Conservation (phyloP, 2,329 filamentous ascomycete species). For the Colletotrichum graminicola region DNA sequence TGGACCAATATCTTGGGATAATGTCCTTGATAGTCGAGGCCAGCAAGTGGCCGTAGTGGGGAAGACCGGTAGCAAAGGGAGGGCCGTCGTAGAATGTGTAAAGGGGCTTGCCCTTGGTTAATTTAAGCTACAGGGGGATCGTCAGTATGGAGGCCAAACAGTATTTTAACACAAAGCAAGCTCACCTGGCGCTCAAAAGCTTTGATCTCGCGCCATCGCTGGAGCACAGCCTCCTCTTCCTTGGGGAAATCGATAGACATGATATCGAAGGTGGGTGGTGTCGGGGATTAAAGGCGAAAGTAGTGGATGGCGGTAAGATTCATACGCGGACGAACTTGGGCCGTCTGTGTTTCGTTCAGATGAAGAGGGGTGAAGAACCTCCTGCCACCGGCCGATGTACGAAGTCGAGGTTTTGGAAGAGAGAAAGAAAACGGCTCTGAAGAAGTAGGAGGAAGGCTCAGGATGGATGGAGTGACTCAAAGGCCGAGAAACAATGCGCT, state of each 20-base stretch:
- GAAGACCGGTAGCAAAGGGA: conserved; percentile 79
- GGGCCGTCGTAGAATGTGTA: conserved; percentile 97
- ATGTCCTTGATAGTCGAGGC: conserved; percentile 98
- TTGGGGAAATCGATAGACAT: conserved; percentile 95
- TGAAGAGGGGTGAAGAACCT: conserved; percentile 3
- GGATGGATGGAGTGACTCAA: conserved; percentile 16
- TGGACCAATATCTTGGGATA: conserved; percentile 95
- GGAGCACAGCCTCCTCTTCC: conserved; percentile 87
- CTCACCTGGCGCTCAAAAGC: conserved; percentile 87
- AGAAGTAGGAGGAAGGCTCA: conserved; percentile 2
- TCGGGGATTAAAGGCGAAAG: neutral
- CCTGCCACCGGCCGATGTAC: neutral
- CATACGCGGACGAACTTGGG: neutral
- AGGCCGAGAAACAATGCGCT: conserved; percentile 7
- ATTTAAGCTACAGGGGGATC: conserved; percentile 67
- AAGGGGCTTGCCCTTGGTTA: conserved; percentile 83
- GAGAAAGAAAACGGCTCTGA: neutral
- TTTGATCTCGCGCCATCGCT: conserved; percentile 90
- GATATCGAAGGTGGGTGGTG: conserved; percentile 36
- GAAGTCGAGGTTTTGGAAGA: neutral
- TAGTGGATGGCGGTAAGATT: conserved; percentile 3
- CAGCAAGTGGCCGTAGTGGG: conserved; percentile 79
- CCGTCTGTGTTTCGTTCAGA: conserved; percentile 22
- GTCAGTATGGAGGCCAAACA: conserved; percentile 9
- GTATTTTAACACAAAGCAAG: conserved; percentile 1